Evolutionary conservation across 2,329 filamentous ascomycete genomes (phyloP), one percentile per base, ranked within the genome.

Genomic region (Xylariales sp.): DNA sequence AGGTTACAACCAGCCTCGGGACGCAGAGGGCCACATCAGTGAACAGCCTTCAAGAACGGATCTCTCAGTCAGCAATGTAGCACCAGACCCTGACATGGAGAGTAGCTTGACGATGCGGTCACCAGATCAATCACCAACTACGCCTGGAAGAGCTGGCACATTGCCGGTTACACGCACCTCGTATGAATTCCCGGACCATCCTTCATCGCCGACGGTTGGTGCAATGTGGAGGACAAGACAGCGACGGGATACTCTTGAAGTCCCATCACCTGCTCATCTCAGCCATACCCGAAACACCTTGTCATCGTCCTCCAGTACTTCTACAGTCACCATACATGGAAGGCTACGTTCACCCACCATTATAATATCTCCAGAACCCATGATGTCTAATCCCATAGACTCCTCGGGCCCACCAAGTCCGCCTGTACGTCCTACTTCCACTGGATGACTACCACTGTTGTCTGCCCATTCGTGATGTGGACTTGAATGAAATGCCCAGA

Each of bases 1-100:
- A 21, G 51, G 54, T 4, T 78, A 70, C 43, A 69, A 66, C 28
- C 53, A 46, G 4, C 50, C 42, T 8, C 55, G 55, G 12, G 58
- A n/a, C n/a, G n/a, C n/a, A n/a, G n/a, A n/a, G n/a, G n/a, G n/a
- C n/a, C n/a, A n/a, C n/a, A n/a, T 56, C 18, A 54, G 54, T 21
- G 43, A 50, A 19, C 52, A 55, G 22, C 51, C 54, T 38, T 66
- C 69, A 4, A 59, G 68, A 46, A 55, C 60, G 0, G 54, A 58
- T 27, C 71, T 69, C 40, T n/a, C n/a, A n/a, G n/a, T n/a, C n/a
- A n/a, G n/a, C n/a, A n/a, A n/a, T n/a, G n/a, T n/a, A n/a, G n/a
- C n/a, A n/a, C n/a, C n/a, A n/a, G n/a, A n/a, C n/a, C n/a, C n/a
- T n/a, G n/a, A n/a, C n/a, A n/a, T n/a, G n/a, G n/a, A n/a, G n/a